A percentile compares a stretch with the other conserved stretches of the same genome.
Conservation (phyloP, 306 rosid species). For the Acacia crassicarpa region DNA sequence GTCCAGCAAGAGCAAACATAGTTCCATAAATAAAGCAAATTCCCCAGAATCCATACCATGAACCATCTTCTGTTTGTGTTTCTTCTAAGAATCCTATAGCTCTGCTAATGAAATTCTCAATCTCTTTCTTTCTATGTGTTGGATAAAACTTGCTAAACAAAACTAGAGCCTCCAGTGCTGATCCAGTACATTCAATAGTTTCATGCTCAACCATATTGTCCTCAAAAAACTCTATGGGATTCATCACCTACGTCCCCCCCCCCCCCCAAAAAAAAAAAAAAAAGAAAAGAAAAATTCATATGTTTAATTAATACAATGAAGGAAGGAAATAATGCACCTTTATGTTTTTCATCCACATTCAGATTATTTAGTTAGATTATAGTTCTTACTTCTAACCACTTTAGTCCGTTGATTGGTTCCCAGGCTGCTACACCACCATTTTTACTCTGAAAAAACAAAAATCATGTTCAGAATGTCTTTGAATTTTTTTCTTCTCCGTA, state of each 20-base stretch:
- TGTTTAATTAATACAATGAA: no score
- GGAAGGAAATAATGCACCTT: no score
- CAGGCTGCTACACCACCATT: conserved; percentile 47
- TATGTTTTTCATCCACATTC: no score
- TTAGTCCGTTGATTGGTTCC: conserved; percentile 44
- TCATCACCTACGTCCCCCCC: conserved; percentile 3
- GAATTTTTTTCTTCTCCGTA: no score
- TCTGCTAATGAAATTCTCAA: not conserved
- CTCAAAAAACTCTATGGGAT: not conserved
- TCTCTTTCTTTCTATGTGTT: not conserved
- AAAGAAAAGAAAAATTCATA: no score
- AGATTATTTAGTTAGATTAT: no score
- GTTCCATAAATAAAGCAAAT: conserved; percentile 51
- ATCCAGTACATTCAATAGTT: conserved; percentile 30
- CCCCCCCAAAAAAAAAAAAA: no score
- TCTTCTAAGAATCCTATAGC: not conserved
- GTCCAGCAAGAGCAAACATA: conserved; percentile 65
- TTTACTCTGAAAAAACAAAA: conserved; percentile 35
- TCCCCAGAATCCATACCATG: not conserved
- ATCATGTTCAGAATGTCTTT: not conserved
- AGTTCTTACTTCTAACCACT: conserved; percentile 46
- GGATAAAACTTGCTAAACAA: not conserved
- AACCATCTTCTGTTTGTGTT: not conserved
- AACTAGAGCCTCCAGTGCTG: not conserved
- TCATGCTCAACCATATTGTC: conserved; percentile 16